phyloP scores from a whole-genome alignment of 331 rosid genomes.

The Quercus phellos region DNA sequence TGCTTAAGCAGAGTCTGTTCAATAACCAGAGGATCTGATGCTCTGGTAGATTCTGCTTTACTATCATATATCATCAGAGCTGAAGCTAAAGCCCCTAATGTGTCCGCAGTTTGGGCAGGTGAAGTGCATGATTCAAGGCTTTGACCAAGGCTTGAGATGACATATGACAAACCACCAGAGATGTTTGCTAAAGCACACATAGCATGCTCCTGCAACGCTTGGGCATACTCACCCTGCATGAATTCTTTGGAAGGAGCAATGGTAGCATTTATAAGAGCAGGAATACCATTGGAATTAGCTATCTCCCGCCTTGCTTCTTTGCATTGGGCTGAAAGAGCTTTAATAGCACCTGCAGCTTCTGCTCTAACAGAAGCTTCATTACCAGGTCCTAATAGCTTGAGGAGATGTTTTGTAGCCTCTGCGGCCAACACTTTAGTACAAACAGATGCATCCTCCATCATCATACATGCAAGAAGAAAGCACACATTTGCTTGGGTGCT shows the following conservation, averaged over 20 bases:
- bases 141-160: constrained; percentile 95
- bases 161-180: constrained; percentile 94
- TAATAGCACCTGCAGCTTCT: constrained; percentile 96
- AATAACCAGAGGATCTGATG: constrained; percentile 71
- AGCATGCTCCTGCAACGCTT: constrained; percentile 96
- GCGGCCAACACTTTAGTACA: constrained; percentile 75
- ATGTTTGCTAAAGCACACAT: constrained; percentile 98
- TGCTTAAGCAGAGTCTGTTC: constrained; percentile 87
- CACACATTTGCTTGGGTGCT: constrained; percentile 82
- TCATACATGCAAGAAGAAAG: constrained; percentile 76
- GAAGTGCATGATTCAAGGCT: constrained; percentile 95
- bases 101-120: constrained; percentile 82
- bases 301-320: constrained; percentile 93
- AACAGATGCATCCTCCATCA: constrained; percentile 92
- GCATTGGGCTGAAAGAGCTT: constrained; percentile 85
- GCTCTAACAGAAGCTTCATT: constrained; percentile 91
- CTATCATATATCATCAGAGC: constrained; percentile 95
- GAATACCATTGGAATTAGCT: constrained; percentile 83
- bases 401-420: constrained; percentile 80
- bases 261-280: constrained; percentile 92
- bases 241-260: constrained; percentile 99
- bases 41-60: constrained; percentile 75
- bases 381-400: constrained; percentile 87
- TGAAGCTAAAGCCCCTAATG: constrained; percentile 95
- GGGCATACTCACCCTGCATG: constrained; percentile 98